phyloP scores from a whole-genome alignment of 495 filamentous ascomycete genomes.

The Daldinia concentrica region DNA sequence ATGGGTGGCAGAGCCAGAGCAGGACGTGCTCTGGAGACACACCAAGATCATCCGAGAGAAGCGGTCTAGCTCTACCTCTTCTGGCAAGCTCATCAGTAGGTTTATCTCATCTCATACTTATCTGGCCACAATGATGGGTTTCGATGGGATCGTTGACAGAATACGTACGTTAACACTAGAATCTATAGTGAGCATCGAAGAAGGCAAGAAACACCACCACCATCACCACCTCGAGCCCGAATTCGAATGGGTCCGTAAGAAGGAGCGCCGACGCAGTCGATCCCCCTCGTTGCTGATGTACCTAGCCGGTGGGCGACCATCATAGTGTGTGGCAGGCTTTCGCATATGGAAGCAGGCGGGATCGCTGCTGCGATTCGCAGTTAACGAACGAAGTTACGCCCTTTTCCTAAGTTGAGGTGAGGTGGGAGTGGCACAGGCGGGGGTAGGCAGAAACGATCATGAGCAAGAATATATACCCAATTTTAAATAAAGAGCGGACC shows the following conservation, averaged over 20 bases:
- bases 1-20: slow-evolving; percentile 77
- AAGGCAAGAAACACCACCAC: slow-evolving; percentile 63
- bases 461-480: slow-evolving; percentile 26
- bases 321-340: slow-evolving; percentile 27
- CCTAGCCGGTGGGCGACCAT: slow-evolving; percentile 55
- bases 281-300: slow-evolving; percentile 60
- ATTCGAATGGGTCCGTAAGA: slow-evolving; percentile 70
- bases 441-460: slow-evolving; percentile 6
- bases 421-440: not conserved
- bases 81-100: slow-evolving; percentile 48
- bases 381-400: slow-evolving; percentile 14
- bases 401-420: slow-evolving; percentile 13
- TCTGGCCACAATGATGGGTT: not conserved
- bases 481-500: not conserved
- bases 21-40: slow-evolving; percentile 77
- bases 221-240: slow-evolving; percentile 62
- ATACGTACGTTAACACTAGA: not conserved
- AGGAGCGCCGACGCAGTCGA: slow-evolving; percentile 59
- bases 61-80: slow-evolving; percentile 29
- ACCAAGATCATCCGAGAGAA: slow-evolving; percentile 69
- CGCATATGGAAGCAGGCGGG: not conserved
- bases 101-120: slow-evolving; percentile 9
- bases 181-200: slow-evolving; percentile 53
- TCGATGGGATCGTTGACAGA: not conserved
- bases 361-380: slow-evolving; percentile 12